Percentiles rank a stretch among this genome's conserved stretches.
phyloP scores from a whole-genome alignment of 1,139 yeast species.

The Meyerozyma guilliermondii region DNA sequence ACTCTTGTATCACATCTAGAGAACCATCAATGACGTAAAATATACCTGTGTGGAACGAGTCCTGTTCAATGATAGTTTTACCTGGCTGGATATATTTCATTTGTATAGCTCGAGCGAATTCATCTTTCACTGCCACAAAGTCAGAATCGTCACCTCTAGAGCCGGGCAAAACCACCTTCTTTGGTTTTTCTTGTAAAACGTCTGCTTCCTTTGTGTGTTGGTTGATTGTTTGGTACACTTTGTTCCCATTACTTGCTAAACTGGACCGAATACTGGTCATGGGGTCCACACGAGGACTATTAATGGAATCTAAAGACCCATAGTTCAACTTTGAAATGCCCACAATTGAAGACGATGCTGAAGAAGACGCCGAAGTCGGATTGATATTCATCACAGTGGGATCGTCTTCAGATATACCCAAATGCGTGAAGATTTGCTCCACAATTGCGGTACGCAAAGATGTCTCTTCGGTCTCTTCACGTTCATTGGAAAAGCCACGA shows the following conservation, averaged over 20 bases:
- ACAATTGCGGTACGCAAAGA: conserved; percentile 65
- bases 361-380: conserved; percentile 14
- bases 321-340: conserved; percentile 22
- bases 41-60: conserved; percentile 66
- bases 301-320: not conserved
- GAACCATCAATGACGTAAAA: conserved; percentile 76
- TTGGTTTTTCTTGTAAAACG: not conserved
- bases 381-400: conserved; percentile 8
- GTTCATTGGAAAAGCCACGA: conserved; percentile 49
- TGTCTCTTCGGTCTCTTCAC: conserved; percentile 72
- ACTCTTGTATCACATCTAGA: conserved; percentile 51
- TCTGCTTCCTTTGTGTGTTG: conserved; percentile 10
- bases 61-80: conserved; percentile 55
- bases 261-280: not conserved
- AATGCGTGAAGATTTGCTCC: conserved; percentile 65
- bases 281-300: not conserved
- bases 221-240: conserved; percentile 26
- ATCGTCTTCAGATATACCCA: conserved; percentile 55
- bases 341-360: conserved; percentile 21
- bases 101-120: conserved; percentile 60
- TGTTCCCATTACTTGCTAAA: conserved; percentile 8
- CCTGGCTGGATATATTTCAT: conserved; percentile 53
- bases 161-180: not conserved
- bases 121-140: conserved; percentile 52
- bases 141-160: conserved; percentile 16